These are phyloP conservation scores for Murraya koenigii DNA, from an alignment of 345 rosid genomes.

Conservation along the genomic window DNA sequence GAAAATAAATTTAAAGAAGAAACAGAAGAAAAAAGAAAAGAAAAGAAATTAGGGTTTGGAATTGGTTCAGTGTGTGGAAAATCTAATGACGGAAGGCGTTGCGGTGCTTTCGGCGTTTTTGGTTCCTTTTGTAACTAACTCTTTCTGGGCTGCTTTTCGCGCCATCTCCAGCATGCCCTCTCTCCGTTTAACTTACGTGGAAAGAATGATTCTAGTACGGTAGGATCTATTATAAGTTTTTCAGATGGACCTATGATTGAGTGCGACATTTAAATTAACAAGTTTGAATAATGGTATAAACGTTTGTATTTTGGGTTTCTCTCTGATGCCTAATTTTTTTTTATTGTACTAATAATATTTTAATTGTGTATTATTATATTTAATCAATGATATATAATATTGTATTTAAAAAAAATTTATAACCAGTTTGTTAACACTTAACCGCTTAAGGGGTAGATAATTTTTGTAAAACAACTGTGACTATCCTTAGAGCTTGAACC, in stretches of 20 bases:
- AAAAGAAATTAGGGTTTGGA: constrained; percentile 18
- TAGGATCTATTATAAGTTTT: not conserved
- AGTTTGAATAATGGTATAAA: too few relatives aligned
- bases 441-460: too few relatives aligned
- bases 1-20: not conserved
- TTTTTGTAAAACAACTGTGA: too few relatives aligned
- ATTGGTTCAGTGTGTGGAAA: not conserved
- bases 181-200: not conserved
- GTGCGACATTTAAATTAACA: not conserved
- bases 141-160: constrained; percentile 36
- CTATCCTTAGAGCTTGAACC: too few relatives aligned
- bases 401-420: too few relatives aligned
- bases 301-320: too few relatives aligned
- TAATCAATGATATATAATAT: too few relatives aligned
- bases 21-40: constrained; percentile 18
- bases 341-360: too few relatives aligned
- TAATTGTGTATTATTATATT: too few relatives aligned
- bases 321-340: too few relatives aligned
- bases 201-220: not conserved
- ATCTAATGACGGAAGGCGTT: constrained; percentile 31
- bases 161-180: constrained; percentile 52
- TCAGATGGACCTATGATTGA: not conserved
- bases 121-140: constrained; percentile 33
- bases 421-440: too few relatives aligned
- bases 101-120: constrained; percentile 38